phyloP scores from a whole-genome alignment of 129 eudicot species.

The Oenanthe sinensis region DNA sequence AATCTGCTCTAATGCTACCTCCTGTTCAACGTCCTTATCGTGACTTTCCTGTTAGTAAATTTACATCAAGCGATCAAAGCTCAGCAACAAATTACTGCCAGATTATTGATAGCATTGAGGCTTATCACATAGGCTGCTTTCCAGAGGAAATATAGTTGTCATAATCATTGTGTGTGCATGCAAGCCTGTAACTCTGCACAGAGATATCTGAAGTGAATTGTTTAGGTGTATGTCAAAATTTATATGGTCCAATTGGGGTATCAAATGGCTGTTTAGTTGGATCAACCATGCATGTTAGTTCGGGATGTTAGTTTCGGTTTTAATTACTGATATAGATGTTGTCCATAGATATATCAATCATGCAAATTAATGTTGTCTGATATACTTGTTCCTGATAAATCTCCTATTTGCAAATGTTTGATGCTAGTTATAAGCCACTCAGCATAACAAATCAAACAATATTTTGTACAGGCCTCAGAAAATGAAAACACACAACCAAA shows the following conservation, averaged over 20 bases:
- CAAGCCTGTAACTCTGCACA: background rate
- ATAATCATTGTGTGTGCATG: background rate
- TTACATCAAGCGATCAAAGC: conserved; percentile 14
- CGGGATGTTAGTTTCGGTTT: too few relatives aligned
- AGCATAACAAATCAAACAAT: background rate
- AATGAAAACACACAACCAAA: background rate
- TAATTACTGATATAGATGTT: background rate
- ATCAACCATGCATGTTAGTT: background rate
- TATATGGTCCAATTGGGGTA: background rate
- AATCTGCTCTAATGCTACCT: conserved; percentile 41
- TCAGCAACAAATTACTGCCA: conserved; percentile 11
- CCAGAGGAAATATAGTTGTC: conserved; percentile 28
- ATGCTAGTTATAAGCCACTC: background rate
- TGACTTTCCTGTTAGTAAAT: conserved; percentile 12
- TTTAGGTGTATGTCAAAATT: background rate
- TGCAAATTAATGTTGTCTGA: background rate
- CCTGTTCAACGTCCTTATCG: conserved; percentile 46
- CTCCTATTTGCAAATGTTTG: background rate
- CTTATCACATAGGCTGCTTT: conserved; percentile 49
- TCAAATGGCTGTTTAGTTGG: background rate
- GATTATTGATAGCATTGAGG: conserved; percentile 16
- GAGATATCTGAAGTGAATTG: background rate
- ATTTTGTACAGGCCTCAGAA: background rate
- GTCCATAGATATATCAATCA: background rate
- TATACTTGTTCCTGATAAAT: background rate